Evolutionary conservation across 148 eudicot genomes (phyloP).

Genomic region (Silene conica): DNA sequence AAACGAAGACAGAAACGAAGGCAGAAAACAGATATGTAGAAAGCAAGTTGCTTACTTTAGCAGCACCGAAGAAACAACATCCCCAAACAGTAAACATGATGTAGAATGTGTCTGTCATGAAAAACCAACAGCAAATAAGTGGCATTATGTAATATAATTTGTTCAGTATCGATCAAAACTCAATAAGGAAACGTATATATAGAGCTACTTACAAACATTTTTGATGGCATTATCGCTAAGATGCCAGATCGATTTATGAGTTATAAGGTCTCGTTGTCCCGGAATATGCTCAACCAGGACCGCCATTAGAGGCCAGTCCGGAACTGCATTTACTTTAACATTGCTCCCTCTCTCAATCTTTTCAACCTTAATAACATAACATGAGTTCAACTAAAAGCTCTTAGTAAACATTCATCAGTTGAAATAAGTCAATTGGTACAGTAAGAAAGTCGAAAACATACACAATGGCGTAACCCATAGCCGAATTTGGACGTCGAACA

Average conservation of each 20-base stretch:
- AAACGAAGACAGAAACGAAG: too few species aligned
- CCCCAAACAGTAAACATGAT: conserved; percentile 86
- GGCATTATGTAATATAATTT: too few species aligned
- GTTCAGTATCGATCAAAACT: too few species aligned
- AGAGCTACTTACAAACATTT: conserved; percentile 64
- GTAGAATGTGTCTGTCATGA: conserved; percentile 50
- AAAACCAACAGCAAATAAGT: not conserved
- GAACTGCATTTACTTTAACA: conserved; percentile 46
- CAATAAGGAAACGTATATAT: too few species aligned
- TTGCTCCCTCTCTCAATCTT: conserved; percentile 26
- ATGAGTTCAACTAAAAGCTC: not conserved
- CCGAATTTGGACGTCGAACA: conserved; percentile 34
- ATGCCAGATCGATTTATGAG: conserved; percentile 75
- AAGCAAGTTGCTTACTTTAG: conserved; percentile 44
- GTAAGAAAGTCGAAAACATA: conserved; percentile 18
- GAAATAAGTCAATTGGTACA: not conserved
- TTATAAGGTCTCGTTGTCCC: conserved; percentile 71
- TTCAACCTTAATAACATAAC: conserved; percentile 18
- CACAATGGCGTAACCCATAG: conserved; percentile 39
- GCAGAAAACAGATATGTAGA: not conserved
- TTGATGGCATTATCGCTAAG: conserved; percentile 70
- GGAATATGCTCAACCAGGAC: conserved; percentile 69
- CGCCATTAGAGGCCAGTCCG: conserved; percentile 81
- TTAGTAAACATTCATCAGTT: not conserved
- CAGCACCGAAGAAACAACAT: conserved; percentile 77